phyloP scores from a whole-genome alignment of 495 filamentous ascomycete genomes.

The Aspergillus olivimuriae region DNA sequence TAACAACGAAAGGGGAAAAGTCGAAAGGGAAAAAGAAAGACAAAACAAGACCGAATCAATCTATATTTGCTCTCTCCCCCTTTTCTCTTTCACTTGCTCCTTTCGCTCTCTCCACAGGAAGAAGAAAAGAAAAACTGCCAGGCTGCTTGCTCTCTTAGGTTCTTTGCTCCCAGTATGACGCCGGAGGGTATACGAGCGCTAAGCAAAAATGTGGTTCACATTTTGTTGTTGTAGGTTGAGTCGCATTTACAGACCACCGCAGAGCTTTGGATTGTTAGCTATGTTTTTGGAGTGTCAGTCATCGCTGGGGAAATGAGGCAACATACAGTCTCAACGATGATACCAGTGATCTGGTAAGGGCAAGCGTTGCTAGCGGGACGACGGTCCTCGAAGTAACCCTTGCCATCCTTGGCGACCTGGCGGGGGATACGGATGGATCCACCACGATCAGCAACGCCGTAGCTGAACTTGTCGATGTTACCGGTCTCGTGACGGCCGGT shows the following conservation, averaged over 20 bases:
- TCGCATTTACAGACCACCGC: conserved; percentile 37
- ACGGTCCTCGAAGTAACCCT: conserved; percentile 97
- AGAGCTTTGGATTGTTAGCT: conserved; percentile 17
- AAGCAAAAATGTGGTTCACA: conserved; percentile 34
- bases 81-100: too few species aligned
- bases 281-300: background rate
- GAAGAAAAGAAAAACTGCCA: conserved; percentile 25
- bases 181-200: conserved; percentile 45
- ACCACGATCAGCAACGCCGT: conserved; percentile 94
- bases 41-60: background rate
- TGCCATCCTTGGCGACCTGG: conserved; percentile 83
- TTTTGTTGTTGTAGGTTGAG: conserved; percentile 11
- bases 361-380: conserved; percentile 92
- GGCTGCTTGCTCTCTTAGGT: conserved; percentile 36
- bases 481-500: conserved; percentile 96
- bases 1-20: background rate
- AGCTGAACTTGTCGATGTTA: conserved; percentile 88
- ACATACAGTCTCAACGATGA: conserved; percentile 79
- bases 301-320: conserved; percentile 5
- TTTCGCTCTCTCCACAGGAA: too few species aligned
- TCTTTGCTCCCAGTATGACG: conserved; percentile 37
- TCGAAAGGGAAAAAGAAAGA: background rate
- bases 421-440: conserved; percentile 90
- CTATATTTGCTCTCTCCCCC: background rate
- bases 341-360: conserved; percentile 93